Base-by-base conservation (phyloP, 2,329 filamentous ascomycete species). In the Dryadomyces quercivorus region DNA sequence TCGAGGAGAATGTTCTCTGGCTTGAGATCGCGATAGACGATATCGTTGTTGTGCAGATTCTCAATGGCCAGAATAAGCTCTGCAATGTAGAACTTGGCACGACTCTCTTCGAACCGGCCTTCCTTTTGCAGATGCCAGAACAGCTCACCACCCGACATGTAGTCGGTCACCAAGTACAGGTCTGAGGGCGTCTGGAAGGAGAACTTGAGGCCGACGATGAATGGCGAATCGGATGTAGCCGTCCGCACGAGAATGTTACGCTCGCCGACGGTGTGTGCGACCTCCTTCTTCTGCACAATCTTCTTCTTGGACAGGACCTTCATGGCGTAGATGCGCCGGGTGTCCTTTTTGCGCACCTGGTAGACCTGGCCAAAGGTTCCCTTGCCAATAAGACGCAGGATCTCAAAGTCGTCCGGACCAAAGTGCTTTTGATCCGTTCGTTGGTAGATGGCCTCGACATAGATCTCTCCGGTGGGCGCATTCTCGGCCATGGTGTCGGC, bases 111-210 rank as follows among this genome's bases (percentile, higher is more conserved):
- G 69, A 98, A 98, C 34, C 92, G 86, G 51, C 92, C 92, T 67
- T 97, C 93, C 66, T 95, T 95, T 67, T 98, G 93, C 56, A 98
- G 72, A 73, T 98, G 93, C 92, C 93, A 98, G 71, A 98, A 98
- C 1, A 98, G 76, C 69, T 98, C 93, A 56, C 93, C 93, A 43
- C 93, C 93, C 16, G 93, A 98, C 93, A 98, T 97, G 74, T 96
- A 98, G 67, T 97, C 93, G 5, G 93, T 97, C 15, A 98, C 93
- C n/a, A 98, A 77, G 67, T 97, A 97, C 2, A 98, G 80, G 68
- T 98, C 93, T 4, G 91, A 93, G 1, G 91, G 88, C 0, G 93
- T 97, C 69, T 98, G 93, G 74, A 98, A 98, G 0, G 93, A 97
- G 67, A 97, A 98, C 65, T 98, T 98, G 63, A 98, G 77, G 8